Conservation (phyloP, 345 rosid genomes). For the Leavenworthia alabamica region DNA sequence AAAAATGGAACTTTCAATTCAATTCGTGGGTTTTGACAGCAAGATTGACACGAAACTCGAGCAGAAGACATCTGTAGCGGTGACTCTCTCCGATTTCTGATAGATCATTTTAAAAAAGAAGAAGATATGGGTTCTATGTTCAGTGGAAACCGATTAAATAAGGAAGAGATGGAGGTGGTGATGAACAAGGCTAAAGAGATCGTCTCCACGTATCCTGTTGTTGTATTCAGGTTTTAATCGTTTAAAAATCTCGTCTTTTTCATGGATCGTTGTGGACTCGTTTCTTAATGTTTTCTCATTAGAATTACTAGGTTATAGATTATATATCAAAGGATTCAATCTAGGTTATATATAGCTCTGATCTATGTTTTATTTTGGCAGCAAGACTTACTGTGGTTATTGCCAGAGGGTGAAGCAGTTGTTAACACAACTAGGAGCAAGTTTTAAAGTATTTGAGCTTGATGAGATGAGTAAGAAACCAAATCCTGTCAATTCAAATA, state of each 20-base stretch:
- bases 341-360: background rate
- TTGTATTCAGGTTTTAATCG: slow-evolving; percentile 34
- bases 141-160: slow-evolving; percentile 36
- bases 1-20: too few relatives aligned
- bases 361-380: slow-evolving; percentile 28
- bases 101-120: background rate
- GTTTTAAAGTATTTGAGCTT: slow-evolving; percentile 25
- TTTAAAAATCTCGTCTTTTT: background rate
- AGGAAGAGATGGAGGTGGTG: slow-evolving; percentile 42
- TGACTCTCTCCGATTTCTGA: background rate
- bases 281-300: background rate
- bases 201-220: slow-evolving; percentile 50
- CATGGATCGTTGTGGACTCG: background rate
- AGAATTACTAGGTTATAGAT: background rate
- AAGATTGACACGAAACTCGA: slow-evolving; percentile 14
- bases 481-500: background rate
- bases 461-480: slow-evolving; percentile 26
- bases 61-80: slow-evolving; percentile 11
- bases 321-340: background rate
- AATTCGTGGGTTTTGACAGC: background rate
- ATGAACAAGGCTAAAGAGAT: slow-evolving; percentile 50
- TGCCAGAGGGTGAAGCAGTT: slow-evolving; percentile 34
- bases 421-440: slow-evolving; percentile 25
- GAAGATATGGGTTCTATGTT: slow-evolving; percentile 35
- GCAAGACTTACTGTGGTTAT: slow-evolving; percentile 63